phyloP scores from a whole-genome alignment of 306 rosid genomes.

The Prunus kanzakura region DNA sequence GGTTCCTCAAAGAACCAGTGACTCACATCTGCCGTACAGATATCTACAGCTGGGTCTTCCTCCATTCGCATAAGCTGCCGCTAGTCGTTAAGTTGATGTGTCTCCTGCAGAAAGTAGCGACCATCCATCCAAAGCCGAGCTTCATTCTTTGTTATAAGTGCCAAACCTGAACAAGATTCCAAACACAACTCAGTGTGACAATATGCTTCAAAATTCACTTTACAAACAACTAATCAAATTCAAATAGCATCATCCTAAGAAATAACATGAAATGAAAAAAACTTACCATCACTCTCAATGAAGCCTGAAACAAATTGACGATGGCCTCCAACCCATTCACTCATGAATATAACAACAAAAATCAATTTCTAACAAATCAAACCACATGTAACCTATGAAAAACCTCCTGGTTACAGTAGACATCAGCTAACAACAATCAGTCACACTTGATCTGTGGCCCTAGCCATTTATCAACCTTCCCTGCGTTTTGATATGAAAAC shows the following conservation, averaged over 20 bases:
- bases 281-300: constrained; percentile 92
- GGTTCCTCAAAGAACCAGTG: too few relatives aligned
- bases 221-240: neutral
- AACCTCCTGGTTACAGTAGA: too few relatives aligned
- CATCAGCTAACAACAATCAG: too few relatives aligned
- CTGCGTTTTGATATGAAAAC: too few relatives aligned
- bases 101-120: too few relatives aligned
- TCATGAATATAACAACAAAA: too few relatives aligned
- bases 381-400: too few relatives aligned
- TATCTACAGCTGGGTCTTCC: constrained; percentile 85
- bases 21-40: constrained; percentile 67
- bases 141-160: constrained; percentile 64
- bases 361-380: too few relatives aligned
- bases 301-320: constrained; percentile 16
- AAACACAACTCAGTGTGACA: neutral
- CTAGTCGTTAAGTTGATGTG: constrained; percentile 56
- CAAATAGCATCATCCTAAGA: neutral
- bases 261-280: neutral
- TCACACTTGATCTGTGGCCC: too few relatives aligned
- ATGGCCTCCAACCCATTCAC: too few relatives aligned
- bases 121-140: constrained; percentile 93
- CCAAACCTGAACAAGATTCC: constrained; percentile 61
- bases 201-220: neutral
- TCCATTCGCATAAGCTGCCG: constrained; percentile 96
- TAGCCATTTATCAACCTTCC: too few relatives aligned